Evolutionary conservation across 73 alveolate species (phyloP).

Genomic region (Paramecium octaurelia): DNA sequence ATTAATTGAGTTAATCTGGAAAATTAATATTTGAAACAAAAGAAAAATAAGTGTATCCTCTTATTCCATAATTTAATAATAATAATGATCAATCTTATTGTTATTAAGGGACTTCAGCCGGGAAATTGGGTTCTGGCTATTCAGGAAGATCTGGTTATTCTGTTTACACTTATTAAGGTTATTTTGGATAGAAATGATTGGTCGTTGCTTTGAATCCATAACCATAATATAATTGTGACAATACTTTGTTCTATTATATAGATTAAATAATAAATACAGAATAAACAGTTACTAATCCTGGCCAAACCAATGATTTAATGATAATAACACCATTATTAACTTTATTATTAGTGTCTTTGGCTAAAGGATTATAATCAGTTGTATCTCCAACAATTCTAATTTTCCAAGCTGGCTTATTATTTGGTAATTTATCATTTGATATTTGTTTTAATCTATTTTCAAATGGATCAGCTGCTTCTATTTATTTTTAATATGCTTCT

Average conservation of each 20-base stretch:
- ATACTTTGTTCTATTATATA: conserved; percentile 69
- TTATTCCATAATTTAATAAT: conserved; percentile 21
- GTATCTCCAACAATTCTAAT: conserved; percentile 80
- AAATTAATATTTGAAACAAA: no score
- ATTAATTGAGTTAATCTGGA: no score
- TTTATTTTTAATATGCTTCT: conserved; percentile 62
- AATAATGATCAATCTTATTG: conserved; percentile 10
- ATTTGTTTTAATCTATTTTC: conserved; percentile 70
- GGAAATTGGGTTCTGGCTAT: conserved; percentile 77
- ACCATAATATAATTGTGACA: conserved; percentile 86
- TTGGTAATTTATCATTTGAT: conserved; percentile 65
- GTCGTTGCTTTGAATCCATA: conserved; percentile 89
- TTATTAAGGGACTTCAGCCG: conserved; percentile 2
- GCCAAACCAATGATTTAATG: conserved; percentile 92
- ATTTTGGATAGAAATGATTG: conserved; percentile 75
- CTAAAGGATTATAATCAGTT: conserved; percentile 72
- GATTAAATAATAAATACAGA: neutral
- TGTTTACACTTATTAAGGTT: conserved; percentile 73
- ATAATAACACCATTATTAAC: conserved; percentile 80
- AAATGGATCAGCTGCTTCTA: conserved; percentile 69
- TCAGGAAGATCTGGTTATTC: conserved; percentile 81
- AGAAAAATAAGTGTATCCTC: neutral
- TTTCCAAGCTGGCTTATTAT: conserved; percentile 72
- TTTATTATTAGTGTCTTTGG: conserved; percentile 76
- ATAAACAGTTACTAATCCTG: conserved; percentile 87